Evolutionary conservation across 2,329 filamentous ascomycete species (phyloP).

Genomic region (Fusarium hainanense): DNA sequence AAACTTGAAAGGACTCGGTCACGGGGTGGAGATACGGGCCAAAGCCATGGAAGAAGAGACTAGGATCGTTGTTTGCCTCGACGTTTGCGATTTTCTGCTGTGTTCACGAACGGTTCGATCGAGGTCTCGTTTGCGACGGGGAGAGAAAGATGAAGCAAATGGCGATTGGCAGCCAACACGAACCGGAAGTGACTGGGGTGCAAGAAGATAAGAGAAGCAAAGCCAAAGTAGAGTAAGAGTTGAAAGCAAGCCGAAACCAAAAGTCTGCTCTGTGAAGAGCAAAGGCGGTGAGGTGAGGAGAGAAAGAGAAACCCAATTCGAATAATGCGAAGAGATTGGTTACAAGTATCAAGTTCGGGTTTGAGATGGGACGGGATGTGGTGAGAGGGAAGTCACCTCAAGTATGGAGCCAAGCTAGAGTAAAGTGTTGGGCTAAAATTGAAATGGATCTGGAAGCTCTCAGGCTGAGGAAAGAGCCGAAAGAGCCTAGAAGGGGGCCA

Average conservation of each 20-base stretch:
- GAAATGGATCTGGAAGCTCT: conserved; percentile 41
- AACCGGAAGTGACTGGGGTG: conserved; percentile 1
- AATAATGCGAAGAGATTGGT: conserved; percentile 16
- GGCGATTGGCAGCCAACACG: conserved; percentile 14
- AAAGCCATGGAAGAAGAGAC: conserved; percentile 33
- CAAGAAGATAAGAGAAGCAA: conserved; percentile 15
- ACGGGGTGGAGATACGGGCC: conserved; percentile 25
- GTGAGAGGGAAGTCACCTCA: conserved; percentile 18
- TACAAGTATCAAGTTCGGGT: conserved; percentile 27
- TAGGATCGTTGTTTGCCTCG: conserved; percentile 3
- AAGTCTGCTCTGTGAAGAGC: background rate
- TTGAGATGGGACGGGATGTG: conserved; percentile 26
- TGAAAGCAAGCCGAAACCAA: background rate
- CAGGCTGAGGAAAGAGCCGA: conserved; percentile 36
- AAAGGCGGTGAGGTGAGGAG: conserved; percentile 22
- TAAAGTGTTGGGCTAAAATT: conserved; percentile 42
- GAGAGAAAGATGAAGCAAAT: conserved; percentile 19
- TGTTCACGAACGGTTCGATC: conserved; percentile 8
- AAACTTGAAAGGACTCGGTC: conserved; percentile 17
- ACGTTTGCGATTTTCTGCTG: conserved; percentile 16
- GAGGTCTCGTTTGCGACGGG: conserved; percentile 30
- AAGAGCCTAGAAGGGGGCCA: conserved; percentile 2
- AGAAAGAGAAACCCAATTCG: background rate
- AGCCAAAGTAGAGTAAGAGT: background rate
- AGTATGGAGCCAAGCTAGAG: background rate